Base-by-base conservation (phyloP, 2,329 filamentous ascomycete species). In the Colletotrichum chlorophyti region DNA sequence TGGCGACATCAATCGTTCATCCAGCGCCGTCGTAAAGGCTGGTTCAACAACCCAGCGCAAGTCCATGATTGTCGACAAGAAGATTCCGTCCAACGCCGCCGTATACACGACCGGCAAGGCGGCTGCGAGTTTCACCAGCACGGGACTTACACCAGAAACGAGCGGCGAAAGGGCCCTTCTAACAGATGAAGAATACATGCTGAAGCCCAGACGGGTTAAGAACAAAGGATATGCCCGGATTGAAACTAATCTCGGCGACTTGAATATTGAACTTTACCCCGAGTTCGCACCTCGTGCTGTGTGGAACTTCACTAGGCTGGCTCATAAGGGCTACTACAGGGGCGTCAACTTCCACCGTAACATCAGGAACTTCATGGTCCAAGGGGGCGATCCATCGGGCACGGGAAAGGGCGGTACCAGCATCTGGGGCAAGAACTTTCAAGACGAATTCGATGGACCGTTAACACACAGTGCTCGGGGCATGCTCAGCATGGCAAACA, bases 311-410 rank as follows among this genome's bases (percentile, higher is more conserved):
- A 85, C 96, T 49, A 88, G 90, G 53, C 79, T 99, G 5, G 86
- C 93, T 2, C 90, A 97, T 69, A 91, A 90, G 64, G 94, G 94
- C 1, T 97, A 97, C 74, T 99, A 98, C 77, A 87, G 86, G 48
- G 85, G 85, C 63, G 88, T 97, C 2, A 74, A 83, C 11, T 99
- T 99, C 70, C 95, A 99, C 74, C 87, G 95, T 62, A 97, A 96
- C 71, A 97, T 99, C 66, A 88, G 88, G 57, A 91, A 91, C 66
- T 99, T 99, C 72, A 99, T 99, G 95, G 91, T 99, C 34, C 95
- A 99, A 72, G 94, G 94, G 38, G 95, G 95, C 32, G 95, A 99
- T 70, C 95, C 95, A 0, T 91, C 92, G 0, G 94, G 94, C 1
- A 97, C 93, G 0, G 95, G 95, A 2, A 85, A 91, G 60, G 95